A percentile compares a stretch with the other conserved stretches of the same genome.
phyloP scores from a whole-genome alignment of 768 basidiomycete species.

The Kwoniella bestiolae region DNA sequence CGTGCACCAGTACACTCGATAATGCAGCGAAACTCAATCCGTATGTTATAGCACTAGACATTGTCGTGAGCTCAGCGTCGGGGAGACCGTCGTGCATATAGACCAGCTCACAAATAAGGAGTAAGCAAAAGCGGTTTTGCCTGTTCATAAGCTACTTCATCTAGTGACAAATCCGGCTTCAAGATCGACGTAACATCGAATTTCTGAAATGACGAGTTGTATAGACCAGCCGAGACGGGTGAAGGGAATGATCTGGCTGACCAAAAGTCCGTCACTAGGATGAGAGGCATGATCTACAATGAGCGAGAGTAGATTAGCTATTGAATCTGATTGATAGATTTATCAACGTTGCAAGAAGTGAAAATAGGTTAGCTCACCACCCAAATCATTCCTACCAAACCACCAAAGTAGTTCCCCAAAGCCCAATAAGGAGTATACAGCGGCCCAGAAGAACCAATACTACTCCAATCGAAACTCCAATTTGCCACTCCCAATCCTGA shows the following conservation, averaged over 20 bases:
- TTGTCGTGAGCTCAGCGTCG: neutral
- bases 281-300: constrained; percentile 44
- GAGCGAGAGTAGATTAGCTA: too few relatives aligned
- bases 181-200: constrained; percentile 57
- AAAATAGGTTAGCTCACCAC: constrained; percentile 34
- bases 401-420: constrained; percentile 55
- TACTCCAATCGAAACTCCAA: constrained; percentile 57
- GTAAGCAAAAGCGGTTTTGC: constrained; percentile 54
- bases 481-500: constrained; percentile 53
- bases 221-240: constrained; percentile 52
- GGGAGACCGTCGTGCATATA: too few relatives aligned
- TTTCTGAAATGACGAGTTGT: constrained; percentile 51
- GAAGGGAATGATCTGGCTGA: constrained; percentile 53
- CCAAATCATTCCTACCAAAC: constrained; percentile 55
- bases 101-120: constrained; percentile 55
- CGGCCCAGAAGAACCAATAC: constrained; percentile 52
- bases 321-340: too few relatives aligned
- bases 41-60: constrained; percentile 53
- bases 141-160: constrained; percentile 54
- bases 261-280: constrained; percentile 56
- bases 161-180: constrained; percentile 53
- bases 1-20: constrained; percentile 54
- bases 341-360: neutral
- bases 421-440: constrained; percentile 58
- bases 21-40: constrained; percentile 56